Base-by-base conservation (phyloP, 306 rosid genomes). In the Vigna angularis region DNA sequence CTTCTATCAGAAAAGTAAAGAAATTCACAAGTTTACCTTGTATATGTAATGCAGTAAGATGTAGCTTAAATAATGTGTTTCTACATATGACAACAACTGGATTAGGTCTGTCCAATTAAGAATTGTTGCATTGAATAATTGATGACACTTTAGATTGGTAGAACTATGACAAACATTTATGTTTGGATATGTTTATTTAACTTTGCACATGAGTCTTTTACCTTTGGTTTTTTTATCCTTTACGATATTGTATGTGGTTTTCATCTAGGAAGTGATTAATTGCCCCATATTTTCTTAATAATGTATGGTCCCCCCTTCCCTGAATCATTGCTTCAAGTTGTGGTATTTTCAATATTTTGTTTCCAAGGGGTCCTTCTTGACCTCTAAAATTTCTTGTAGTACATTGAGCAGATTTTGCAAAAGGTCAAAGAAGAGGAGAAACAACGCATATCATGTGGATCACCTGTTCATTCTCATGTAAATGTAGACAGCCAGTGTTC, bases 341-440 rank as follows among this genome's bases (percentile, higher is more conserved):
- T 71, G 63, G 65, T 67, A 51, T 81, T 26, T 69, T 5, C 67
- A 72, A 79, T 75, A 74, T 88, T 73, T 83, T 66, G 71, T 80
- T 67, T 24, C 63, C 72, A 70, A 80, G 74, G 75, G 74, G 66
- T 83, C 84, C 82, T 80, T 85, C 87, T 84, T 48, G 73, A 55
- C 83, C 84, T 70, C 83, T 72, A 77, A 81, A 83, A 77, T 85
- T 48, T 83, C 65, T 42, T 79, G 83, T 81, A 84, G 89, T 87
- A 58, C 73, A 83, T 87, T 61, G 86, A 88, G 72, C 90, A 86
- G 90, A 87, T 84, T 78, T 73, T 87, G 81, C 90, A 85, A 82
- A 82, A 83, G 87, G 96, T 87, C 79, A 83, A 89, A 85, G 56
- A 77, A 47, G 90, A 89, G 77, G 90, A 87, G 85, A 86, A 77